phyloP scores from a whole-genome alignment of 768 basidiomycete species.

The Boletus subcaerulescens region DNA sequence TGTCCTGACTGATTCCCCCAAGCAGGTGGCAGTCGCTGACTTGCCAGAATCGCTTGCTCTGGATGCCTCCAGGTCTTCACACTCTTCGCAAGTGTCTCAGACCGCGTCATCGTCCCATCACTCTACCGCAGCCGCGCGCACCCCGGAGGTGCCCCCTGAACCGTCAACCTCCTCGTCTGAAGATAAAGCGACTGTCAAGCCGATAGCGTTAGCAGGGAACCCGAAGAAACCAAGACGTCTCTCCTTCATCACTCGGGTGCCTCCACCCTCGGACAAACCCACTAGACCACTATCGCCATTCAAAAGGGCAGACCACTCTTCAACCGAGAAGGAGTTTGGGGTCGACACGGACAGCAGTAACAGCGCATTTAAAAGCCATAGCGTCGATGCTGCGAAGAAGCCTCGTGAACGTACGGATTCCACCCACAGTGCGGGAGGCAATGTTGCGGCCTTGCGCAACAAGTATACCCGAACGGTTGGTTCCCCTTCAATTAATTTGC shows the following conservation, averaged over 20 bases:
- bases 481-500: constrained; percentile 8
- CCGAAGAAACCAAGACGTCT: constrained; percentile 17
- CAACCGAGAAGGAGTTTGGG: constrained; percentile 35
- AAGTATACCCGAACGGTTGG: constrained; percentile 58
- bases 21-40: constrained; percentile 2
- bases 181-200: neutral
- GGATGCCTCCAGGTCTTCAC: constrained; percentile 1
- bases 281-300: constrained; percentile 16
- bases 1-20: constrained; percentile 22
- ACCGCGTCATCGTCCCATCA: constrained; percentile 4
- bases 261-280: constrained; percentile 15
- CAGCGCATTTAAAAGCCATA: constrained; percentile 25
- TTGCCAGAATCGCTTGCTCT: constrained; percentile 5
- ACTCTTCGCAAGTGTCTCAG: constrained; percentile 6
- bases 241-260: constrained; percentile 21
- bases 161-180: neutral
- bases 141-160: neutral
- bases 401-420: constrained; percentile 51
- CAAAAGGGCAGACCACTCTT: constrained; percentile 17
- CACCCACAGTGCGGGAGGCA: constrained; percentile 49
- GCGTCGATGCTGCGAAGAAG: constrained; percentile 32
- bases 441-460: constrained; percentile 69
- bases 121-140: neutral
- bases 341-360: constrained; percentile 18
- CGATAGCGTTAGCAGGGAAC: neutral